Percentiles rank a stretch among this genome's conserved stretches.
These are phyloP conservation scores for Cytospora mali DNA, from an alignment of 2,329 filamentous ascomycete species.

Conservation along the genomic window DNA sequence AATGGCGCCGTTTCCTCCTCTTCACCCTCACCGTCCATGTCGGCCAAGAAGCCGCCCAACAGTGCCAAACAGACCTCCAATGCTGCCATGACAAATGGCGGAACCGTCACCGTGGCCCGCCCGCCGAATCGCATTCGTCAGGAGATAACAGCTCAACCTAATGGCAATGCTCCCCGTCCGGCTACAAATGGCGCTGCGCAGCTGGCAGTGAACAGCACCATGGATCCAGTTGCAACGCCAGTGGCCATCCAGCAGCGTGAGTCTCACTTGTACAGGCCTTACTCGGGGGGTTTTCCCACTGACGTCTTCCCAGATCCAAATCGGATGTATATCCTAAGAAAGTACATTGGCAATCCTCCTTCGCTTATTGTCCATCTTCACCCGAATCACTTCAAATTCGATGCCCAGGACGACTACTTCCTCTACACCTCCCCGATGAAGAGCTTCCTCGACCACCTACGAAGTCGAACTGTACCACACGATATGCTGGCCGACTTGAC, in stretches of 20 bases:
- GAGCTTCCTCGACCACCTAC: constrained; percentile 75
- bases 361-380: constrained; percentile 88
- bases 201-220: constrained; percentile 15
- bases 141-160: constrained; percentile 42
- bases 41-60: constrained; percentile 55
- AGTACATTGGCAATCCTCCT: constrained; percentile 62
- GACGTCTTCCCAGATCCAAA: constrained; percentile 19
- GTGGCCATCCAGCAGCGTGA: constrained; percentile 48
- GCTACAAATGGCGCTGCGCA: constrained; percentile 21
- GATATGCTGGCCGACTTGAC: constrained; percentile 82
- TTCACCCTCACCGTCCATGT: constrained; percentile 61
- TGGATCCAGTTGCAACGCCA: constrained; percentile 18
- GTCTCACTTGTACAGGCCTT: not conserved
- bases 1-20: constrained; percentile 63
- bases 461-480: constrained; percentile 78
- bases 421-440: constrained; percentile 92
- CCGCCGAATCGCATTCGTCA: constrained; percentile 61
- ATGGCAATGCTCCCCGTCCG: constrained; percentile 15
- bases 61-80: constrained; percentile 54
- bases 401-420: constrained; percentile 91
- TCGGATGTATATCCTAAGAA: constrained; percentile 44
- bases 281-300: constrained; percentile 1
- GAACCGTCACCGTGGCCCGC: constrained; percentile 52
- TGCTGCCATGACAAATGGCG: constrained; percentile 45
- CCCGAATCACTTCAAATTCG: constrained; percentile 84